Base-by-base conservation (phyloP, 371 early-diverging fungal species). In the Rhizopus delemar region DNA sequence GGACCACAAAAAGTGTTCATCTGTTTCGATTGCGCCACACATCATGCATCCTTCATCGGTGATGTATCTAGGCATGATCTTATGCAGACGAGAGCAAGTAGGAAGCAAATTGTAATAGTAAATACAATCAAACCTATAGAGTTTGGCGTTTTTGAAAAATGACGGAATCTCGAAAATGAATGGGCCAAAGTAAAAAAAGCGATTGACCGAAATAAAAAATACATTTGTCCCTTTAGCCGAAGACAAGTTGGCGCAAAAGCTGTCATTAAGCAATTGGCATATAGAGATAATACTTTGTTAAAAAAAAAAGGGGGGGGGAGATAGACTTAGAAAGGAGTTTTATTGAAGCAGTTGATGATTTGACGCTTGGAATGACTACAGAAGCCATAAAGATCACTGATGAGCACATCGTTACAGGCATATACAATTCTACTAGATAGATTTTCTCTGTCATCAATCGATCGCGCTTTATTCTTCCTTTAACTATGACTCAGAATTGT, bases 321-420 rank as follows among this genome's bases (percentile, higher is more conserved):
- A 9, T 9, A 48, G 6, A 13, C 13, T 13, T 48, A 29, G 48
- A 48, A 48, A 13, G 48, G 48, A 48, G 48, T 3, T 48, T 48
- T 48, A 13, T 48, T 48, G 29, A 48, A 48, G 13, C 48, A 48
- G 48, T 48, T 1, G 48, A 48, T 48, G 49, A 59, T 52, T 28
- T 56, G 43, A 38, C 56, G 52, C 41, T 62, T 62, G 46, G 56
- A 62, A 38, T 62, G 62, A 6, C 45, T 55, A 51, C 22, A 55
- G 43, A 62, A 49, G 12, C 36, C 51, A 33, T 51, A 12, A 46
- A 62, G 29, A 35, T 62, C 45, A 36, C 62, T 59, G 38, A 59
- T 5, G 32, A n/a, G 31, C 16, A 59, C 32, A 38, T 53, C 11
- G 12, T 46, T 59, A 46, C 48, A 59, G 4, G 48, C 60, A 36